These are phyloP conservation scores for Globisporangium viniferum DNA, from an alignment of 352 stramenopile species.

Conservation along the genomic window DNA sequence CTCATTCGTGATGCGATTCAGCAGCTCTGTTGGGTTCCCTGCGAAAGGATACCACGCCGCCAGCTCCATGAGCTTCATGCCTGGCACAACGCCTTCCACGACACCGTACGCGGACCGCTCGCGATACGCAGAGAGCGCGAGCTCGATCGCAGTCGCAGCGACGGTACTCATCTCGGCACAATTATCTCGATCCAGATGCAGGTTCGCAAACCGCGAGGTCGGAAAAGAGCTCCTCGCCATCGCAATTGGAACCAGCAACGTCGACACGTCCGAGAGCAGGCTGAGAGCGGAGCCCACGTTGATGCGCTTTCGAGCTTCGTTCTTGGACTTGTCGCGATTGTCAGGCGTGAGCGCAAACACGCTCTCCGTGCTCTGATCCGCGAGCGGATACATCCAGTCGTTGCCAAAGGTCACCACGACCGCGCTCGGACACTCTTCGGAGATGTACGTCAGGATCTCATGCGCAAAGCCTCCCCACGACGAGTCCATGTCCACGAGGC, in stretches of 20 bases:
- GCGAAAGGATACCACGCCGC: constrained; percentile 38
- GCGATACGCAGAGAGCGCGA: constrained; percentile 42
- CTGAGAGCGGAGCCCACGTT: constrained; percentile 68
- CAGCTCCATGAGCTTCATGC: constrained; percentile 60
- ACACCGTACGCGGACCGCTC: constrained; percentile 35
- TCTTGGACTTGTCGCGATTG: constrained; percentile 54
- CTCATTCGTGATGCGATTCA: constrained; percentile 27
- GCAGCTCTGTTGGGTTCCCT: constrained; percentile 28
- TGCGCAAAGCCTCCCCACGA: constrained; percentile 69
- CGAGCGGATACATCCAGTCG: constrained; percentile 69
- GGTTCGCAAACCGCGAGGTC: constrained; percentile 24
- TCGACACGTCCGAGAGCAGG: constrained; percentile 54
- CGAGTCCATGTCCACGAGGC: constrained; percentile 79
- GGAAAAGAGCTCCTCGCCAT: constrained; percentile 32
- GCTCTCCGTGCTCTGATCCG: constrained; percentile 38
- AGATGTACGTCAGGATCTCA: constrained; percentile 69
- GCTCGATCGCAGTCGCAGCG: constrained; percentile 51
- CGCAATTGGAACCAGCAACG: constrained; percentile 54
- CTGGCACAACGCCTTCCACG: constrained; percentile 40
- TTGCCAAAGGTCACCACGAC: constrained; percentile 60
- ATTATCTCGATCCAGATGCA: constrained; percentile 27
- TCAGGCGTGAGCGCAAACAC: constrained; percentile 34
- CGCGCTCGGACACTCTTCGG: constrained; percentile 63
- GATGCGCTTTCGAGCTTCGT: constrained; percentile 47
- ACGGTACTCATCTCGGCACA: constrained; percentile 29